These are phyloP conservation scores for Forsythia viridissima DNA, from an alignment of 257 asterid species.

Conservation along the genomic window DNA sequence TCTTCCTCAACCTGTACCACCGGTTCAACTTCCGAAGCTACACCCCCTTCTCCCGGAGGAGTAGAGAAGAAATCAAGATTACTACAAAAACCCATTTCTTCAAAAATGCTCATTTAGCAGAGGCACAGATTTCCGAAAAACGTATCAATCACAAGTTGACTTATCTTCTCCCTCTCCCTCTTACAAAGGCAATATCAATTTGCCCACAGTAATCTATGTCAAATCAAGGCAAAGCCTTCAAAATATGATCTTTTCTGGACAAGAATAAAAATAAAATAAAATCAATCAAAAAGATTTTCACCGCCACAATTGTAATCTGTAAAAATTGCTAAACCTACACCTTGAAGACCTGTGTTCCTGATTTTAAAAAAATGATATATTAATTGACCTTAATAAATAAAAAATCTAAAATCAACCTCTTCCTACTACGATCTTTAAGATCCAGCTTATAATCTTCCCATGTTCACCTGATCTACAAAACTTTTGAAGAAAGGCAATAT, in stretches of 20 bases:
- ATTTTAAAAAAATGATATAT: not conserved
- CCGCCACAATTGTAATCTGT: not conserved
- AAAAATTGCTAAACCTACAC: not conserved
- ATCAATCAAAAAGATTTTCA: slow-evolving; percentile 12
- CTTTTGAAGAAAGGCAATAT: slow-evolving; percentile 10
- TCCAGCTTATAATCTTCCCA: not conserved
- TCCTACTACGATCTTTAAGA: slow-evolving; percentile 13
- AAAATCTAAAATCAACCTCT: not conserved
- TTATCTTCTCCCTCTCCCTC: slow-evolving; percentile 18
- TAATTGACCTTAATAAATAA: not conserved
- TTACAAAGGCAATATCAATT: not conserved
- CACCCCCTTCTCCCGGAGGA: slow-evolving; percentile 35
- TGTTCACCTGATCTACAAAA: slow-evolving; percentile 12
- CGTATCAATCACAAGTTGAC: slow-evolving; percentile 9
- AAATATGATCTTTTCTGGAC: slow-evolving; percentile 21
- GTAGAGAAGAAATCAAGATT: slow-evolving; percentile 46
- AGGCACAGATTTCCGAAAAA: not conserved
- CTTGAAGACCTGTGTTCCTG: not conserved
- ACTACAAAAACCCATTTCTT: slow-evolving; percentile 49
- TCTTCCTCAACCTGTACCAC: slow-evolving; percentile 44
- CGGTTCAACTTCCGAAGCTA: slow-evolving; percentile 30
- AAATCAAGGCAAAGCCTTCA: slow-evolving; percentile 7
- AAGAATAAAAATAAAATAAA: not conserved
- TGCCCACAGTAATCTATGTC: not conserved
- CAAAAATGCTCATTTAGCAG: slow-evolving; percentile 46